phyloP scores from a whole-genome alignment of 2,329 filamentous ascomycete species.

The Calonectria hongkongensis region DNA sequence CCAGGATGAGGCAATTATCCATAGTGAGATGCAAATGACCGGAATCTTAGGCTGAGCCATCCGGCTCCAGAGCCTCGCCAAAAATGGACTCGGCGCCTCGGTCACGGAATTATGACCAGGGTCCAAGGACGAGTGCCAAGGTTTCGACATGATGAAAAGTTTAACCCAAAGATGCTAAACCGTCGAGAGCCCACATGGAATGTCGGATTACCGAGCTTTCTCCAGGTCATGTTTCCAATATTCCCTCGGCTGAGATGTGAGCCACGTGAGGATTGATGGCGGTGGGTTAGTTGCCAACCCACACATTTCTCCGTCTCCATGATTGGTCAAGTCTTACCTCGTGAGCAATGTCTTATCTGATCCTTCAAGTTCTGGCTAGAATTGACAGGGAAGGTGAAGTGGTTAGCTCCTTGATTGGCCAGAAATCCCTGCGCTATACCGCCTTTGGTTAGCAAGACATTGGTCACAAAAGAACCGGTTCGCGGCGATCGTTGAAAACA shows the following conservation, averaged over 20 bases:
- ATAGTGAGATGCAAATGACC: not conserved
- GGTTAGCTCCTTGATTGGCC: not conserved
- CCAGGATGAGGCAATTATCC: conserved; percentile 7
- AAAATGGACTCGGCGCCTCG: not conserved
- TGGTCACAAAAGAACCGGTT: too few relatives aligned
- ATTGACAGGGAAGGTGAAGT: not conserved
- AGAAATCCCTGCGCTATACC: too few relatives aligned
- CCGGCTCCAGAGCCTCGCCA: not conserved
- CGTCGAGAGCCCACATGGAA: not conserved
- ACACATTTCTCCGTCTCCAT: not conserved
- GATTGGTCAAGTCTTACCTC: not conserved
- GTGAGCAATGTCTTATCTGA: conserved; percentile 12
- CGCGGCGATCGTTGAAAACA: too few relatives aligned
- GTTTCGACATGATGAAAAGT: not conserved
- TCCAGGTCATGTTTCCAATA: not conserved
- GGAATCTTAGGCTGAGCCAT: not conserved
- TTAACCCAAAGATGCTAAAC: not conserved
- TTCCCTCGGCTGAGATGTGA: not conserved
- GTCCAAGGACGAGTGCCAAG: not conserved
- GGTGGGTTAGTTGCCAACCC: not conserved
- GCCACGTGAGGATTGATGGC: not conserved
- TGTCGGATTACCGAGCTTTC: not conserved
- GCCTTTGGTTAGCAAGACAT: too few relatives aligned
- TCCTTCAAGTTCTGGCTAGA: not conserved
- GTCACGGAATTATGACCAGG: not conserved